These are phyloP conservation scores for Vicia sativa DNA, from an alignment of 306 rosid species.

Conservation along the genomic window DNA sequence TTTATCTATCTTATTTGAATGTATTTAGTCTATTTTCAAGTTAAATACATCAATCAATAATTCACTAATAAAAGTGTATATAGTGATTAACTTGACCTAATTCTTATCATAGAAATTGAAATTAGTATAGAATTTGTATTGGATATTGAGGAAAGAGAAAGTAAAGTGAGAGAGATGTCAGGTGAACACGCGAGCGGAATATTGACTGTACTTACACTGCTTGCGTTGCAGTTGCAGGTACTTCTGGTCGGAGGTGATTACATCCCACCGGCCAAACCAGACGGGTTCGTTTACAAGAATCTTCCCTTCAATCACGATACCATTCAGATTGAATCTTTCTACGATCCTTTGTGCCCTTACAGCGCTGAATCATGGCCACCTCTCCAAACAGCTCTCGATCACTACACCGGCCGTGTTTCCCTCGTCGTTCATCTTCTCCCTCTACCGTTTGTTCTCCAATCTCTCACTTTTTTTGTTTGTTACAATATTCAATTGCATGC, in stretches of 20 bases:
- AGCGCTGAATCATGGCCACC: constrained; percentile 89
- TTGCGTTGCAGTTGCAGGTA: constrained; percentile 20
- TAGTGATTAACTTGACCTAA: too few species aligned
- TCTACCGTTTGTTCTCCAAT: constrained; percentile 64
- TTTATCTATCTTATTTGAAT: too few species aligned
- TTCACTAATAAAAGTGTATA: too few species aligned
- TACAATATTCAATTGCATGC: neutral
- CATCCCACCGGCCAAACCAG: constrained; percentile 71
- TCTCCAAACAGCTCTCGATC: constrained; percentile 61
- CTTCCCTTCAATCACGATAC: constrained; percentile 44
- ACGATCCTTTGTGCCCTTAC: constrained; percentile 85
- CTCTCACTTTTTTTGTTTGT: neutral
- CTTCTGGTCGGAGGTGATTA: constrained; percentile 51
- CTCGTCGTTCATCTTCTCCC: constrained; percentile 83
- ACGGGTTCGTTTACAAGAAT: constrained; percentile 67
- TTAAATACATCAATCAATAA: too few species aligned
- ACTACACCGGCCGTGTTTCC: constrained; percentile 59
- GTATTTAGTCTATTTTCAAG: too few species aligned
- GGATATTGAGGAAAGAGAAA: neutral
- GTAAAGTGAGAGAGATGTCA: constrained; percentile 3
- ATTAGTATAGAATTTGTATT: neutral
- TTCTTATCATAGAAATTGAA: too few species aligned
- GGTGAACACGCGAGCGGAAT: neutral
- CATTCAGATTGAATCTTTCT: constrained; percentile 74
- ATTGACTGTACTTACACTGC: constrained; percentile 5